phyloP scores from a whole-genome alignment of 495 filamentous ascomycete genomes.

The Podospora pseudocomata region DNA sequence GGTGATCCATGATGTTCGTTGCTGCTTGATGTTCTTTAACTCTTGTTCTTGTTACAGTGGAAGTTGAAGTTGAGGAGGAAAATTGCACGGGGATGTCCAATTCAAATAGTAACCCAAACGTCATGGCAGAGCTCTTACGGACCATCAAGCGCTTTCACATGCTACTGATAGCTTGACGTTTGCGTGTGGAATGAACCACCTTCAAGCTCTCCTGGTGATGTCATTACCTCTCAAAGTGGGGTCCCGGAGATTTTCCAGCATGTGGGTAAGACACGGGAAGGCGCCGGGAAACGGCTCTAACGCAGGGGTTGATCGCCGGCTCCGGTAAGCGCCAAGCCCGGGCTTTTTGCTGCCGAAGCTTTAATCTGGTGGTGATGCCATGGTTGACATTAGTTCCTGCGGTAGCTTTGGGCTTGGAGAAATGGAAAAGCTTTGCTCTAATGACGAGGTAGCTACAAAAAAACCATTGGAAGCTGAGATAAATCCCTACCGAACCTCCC shows the following conservation, averaged over 20 bases:
- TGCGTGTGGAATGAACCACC: neutral
- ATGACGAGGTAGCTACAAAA: neutral
- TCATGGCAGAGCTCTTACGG: neutral
- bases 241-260: neutral
- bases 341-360: neutral
- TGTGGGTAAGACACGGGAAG: neutral
- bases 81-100: neutral
- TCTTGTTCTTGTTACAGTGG: neutral
- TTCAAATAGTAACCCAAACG: neutral
- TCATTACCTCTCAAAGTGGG: neutral
- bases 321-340: neutral
- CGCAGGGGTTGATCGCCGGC: neutral
- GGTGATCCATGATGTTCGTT: constrained; percentile 22
- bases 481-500: neutral
- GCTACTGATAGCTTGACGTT: neutral
- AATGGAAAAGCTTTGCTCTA: no score
- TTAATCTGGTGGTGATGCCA: neutral
- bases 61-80: neutral
- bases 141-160: neutral
- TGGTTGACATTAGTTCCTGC: neutral
- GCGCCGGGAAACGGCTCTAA: neutral
- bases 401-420: neutral
- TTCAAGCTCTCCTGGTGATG: neutral
- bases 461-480: neutral
- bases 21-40: neutral